phyloP scores from a whole-genome alignment of 2,329 filamentous ascomycete species.

The Beauveria sp. region DNA sequence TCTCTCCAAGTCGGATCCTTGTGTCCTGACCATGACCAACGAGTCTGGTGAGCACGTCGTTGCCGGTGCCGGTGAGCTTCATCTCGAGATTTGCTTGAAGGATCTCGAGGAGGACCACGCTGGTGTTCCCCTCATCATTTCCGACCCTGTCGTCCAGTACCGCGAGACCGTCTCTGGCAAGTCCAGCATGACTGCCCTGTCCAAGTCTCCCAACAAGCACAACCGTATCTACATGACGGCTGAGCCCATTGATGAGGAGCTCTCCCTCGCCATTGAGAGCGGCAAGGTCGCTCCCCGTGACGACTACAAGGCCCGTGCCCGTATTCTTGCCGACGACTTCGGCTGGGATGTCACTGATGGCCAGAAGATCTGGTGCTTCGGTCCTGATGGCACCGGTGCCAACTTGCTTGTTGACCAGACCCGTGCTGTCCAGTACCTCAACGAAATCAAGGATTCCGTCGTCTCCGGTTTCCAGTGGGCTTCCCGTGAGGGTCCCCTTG shows the following conservation, averaged over 20 bases:
- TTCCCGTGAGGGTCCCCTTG: constrained; percentile 91
- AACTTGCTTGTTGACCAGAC: constrained; percentile 99
- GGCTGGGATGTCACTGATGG: constrained; percentile 99
- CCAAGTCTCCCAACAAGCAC: constrained; percentile 99
- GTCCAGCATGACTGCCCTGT: constrained; percentile 93
- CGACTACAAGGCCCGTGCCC: constrained; percentile 97
- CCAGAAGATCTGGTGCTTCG: constrained; percentile 99
- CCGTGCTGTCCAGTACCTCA: constrained; percentile 99
- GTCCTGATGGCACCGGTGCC: constrained; percentile 93
- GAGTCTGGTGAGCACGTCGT: constrained; percentile 98
- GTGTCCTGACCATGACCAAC: constrained; percentile 82
- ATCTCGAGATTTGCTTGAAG: constrained; percentile 99
- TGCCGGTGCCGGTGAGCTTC: constrained; percentile 97
- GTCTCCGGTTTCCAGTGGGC: constrained; percentile 99
- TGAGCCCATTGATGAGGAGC: constrained; percentile 84
- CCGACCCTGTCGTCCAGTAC: constrained; percentile 97
- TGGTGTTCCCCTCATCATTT: constrained; percentile 94
- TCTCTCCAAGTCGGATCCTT: constrained; percentile 99
- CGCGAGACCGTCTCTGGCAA: constrained; percentile 84
- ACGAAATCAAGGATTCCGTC: constrained; percentile 99
- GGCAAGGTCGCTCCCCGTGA: constrained; percentile 94
- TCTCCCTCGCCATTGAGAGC: constrained; percentile 78
- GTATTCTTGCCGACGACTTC: constrained; percentile 91
- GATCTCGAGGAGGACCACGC: constrained; percentile 99
- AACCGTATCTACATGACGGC: constrained; percentile 98